Conservation (phyloP, 441 rosid species). For the Cnidoscolus chayamansa region DNA sequence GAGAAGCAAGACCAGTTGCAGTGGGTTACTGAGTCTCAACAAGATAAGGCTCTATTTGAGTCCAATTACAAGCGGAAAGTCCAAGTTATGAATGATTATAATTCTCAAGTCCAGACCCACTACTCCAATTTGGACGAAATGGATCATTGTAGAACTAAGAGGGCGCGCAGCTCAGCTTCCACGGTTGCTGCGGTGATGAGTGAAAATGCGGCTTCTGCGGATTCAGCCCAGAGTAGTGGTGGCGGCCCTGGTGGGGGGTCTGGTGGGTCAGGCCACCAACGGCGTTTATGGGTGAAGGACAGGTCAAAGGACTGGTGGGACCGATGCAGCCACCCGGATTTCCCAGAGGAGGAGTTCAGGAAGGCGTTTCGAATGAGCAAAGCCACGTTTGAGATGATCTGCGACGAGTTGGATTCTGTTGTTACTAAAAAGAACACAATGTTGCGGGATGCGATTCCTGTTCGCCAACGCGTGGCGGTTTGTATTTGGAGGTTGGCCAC, state of each 20-base stretch:
- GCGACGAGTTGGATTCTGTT: constrained; percentile 58
- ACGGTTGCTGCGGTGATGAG: constrained; percentile 26
- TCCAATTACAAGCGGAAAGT: constrained; percentile 38
- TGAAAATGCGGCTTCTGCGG: constrained; percentile 20
- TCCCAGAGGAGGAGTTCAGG: constrained; percentile 65
- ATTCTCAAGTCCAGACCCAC: constrained; percentile 36
- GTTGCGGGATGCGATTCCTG: constrained; percentile 84
- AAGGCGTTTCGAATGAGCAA: constrained; percentile 75
- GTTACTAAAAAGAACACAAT: constrained; percentile 83
- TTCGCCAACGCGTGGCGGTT: constrained; percentile 79
- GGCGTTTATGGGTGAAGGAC: constrained; percentile 88
- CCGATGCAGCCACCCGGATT: constrained; percentile 50
- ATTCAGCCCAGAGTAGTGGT: constrained; percentile 11
- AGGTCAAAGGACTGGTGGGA: constrained; percentile 92
- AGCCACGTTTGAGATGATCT: constrained; percentile 62
- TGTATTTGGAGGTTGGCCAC: constrained; percentile 90
- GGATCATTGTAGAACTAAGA: constrained; percentile 38
- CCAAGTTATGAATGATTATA: constrained; percentile 38
- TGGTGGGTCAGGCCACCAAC: constrained; percentile 22
- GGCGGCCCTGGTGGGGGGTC: background rate
- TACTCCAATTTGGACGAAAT: constrained; percentile 34
- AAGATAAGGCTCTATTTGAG: constrained; percentile 42
- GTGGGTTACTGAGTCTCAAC: constrained; percentile 37
- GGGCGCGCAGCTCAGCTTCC: constrained; percentile 36
- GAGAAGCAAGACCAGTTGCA: constrained; percentile 44